These are phyloP conservation scores for Aureococcus anophagefferens DNA, from an alignment of 108 stramenopile genomes.

Conservation along the genomic window DNA sequence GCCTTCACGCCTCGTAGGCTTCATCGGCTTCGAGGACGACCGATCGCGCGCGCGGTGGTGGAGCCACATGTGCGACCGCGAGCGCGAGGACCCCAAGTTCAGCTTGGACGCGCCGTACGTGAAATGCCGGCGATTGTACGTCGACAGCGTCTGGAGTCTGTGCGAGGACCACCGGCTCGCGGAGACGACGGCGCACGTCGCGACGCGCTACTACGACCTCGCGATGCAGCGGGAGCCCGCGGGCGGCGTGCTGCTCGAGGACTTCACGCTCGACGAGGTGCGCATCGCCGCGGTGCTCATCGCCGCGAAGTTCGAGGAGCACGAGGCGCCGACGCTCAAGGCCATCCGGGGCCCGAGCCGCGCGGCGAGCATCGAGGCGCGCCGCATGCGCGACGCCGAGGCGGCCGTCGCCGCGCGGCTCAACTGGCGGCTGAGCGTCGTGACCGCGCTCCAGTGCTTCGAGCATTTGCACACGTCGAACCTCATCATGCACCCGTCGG, in stretches of 20 bases:
- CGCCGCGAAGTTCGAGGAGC: constrained; percentile 33
- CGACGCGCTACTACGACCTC: background rate
- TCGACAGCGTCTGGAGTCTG: background rate
- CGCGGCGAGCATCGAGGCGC: constrained; percentile 6
- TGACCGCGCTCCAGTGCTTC: constrained; percentile 24
- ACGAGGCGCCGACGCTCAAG: constrained; percentile 25
- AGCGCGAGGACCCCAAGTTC: too few species aligned
- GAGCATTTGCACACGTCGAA: constrained; percentile 19
- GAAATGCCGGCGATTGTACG: background rate
- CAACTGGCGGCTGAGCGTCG: constrained; percentile 20
- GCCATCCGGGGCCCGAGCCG: constrained; percentile 13
- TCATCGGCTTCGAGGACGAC: too few species aligned
- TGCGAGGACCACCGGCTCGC: background rate
- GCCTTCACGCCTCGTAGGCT: too few species aligned
- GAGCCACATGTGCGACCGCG: too few species aligned
- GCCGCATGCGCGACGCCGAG: background rate
- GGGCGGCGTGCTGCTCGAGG: background rate
- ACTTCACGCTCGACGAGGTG: background rate
- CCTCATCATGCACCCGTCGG: background rate
- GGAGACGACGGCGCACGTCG: background rate
- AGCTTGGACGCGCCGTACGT: background rate
- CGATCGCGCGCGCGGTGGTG: too few species aligned
- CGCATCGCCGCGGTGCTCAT: constrained; percentile 14
- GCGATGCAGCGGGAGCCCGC: background rate
- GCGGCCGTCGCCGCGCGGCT: background rate